Base-by-base conservation (phyloP, 2,329 filamentous ascomycete species). In the Pseudocercospora fijiensis region DNA sequence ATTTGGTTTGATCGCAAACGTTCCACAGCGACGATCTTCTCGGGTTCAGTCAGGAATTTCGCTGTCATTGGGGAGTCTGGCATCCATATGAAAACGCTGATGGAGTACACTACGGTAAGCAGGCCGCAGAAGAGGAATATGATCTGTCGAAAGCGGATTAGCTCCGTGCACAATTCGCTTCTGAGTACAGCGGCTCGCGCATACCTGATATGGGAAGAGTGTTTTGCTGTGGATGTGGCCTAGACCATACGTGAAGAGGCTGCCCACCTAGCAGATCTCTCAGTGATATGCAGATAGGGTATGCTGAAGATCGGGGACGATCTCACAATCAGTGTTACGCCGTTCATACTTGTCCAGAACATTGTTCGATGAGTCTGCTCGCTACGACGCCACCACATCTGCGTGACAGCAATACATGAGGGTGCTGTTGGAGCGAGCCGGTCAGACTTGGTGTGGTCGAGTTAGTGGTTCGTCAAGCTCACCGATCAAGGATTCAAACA, bases 41-140 rank as follows among this genome's bases (percentile, higher is more conserved):
- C 58, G 2, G 20, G 45, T 26, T 60, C 41, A 24, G 26, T 60
- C 11, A 60, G 28, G 24, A 51, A 60, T 24, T 52, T 60, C 1
- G 58, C 58, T 26, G 45, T 47, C 58, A 60, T 60, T 16, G 58
- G 58, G 11, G 28, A 45, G 20, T 60, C 58, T 13, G 58, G 58
- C 58, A 60, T 60, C 28, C 51, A 41, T 4, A 45, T 22, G 72
- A 85, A 78, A 8, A 88, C 81, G 13, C 81, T 69, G 0, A 78
- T 67, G 2, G 83, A 79, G 61, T 82, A 84, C 0, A 79, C 74
- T 7, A 85, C 78, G 0, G 83, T 86, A 56, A 86, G 11, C 7
- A 60, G 51, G 13, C 65, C 62, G 52, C 60, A 69, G 60, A 69
- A 65, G 27, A 69, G 51, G 55, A 69, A 67, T 56, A 69, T 65